Conservation (phyloP, 2,329 filamentous ascomycete genomes). For the Fusarium sp. region DNA sequence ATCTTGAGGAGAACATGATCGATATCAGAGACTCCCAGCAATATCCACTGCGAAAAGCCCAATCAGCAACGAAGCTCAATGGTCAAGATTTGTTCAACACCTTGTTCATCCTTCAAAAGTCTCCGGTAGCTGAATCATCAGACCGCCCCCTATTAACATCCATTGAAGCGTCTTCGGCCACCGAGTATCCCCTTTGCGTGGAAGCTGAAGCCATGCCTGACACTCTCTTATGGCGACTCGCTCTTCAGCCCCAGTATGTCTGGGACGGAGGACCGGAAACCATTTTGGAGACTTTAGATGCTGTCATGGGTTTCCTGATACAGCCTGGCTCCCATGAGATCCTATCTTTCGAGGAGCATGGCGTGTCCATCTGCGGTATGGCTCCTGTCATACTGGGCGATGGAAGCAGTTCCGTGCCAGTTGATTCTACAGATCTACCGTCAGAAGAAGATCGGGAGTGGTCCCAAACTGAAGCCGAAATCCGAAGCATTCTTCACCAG, state of each 20-base stretch:
- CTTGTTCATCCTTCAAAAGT: slow-evolving; percentile 63
- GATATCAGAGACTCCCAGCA: slow-evolving; percentile 76
- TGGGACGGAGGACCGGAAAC: slow-evolving; percentile 53
- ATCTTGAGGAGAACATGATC: slow-evolving; percentile 75
- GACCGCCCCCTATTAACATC: slow-evolving; percentile 64
- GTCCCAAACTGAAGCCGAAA: slow-evolving; percentile 46
- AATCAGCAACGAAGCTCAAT: slow-evolving; percentile 52
- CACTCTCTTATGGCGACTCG: slow-evolving; percentile 73
- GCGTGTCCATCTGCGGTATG: slow-evolving; percentile 73
- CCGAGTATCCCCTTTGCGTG: slow-evolving; percentile 83
- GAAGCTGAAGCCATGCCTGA: slow-evolving; percentile 74
- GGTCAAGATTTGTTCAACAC: slow-evolving; percentile 60
- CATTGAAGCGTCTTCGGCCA: slow-evolving; percentile 67
- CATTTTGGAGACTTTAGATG: slow-evolving; percentile 68
- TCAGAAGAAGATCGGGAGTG: slow-evolving; percentile 37
- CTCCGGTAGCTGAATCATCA: background rate
- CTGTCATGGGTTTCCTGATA: slow-evolving; percentile 65
- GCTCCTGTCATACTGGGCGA: slow-evolving; percentile 40
- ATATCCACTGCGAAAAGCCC: slow-evolving; percentile 77
- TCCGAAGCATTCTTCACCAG: slow-evolving; percentile 59
- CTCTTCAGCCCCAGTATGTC: slow-evolving; percentile 68
- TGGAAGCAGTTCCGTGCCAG: background rate
- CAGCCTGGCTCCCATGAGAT: slow-evolving; percentile 56
- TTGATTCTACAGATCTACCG: background rate
- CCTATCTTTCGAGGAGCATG: slow-evolving; percentile 59